Percentiles rank a stretch among this genome's conserved stretches.
Evolutionary conservation across 2,329 filamentous ascomycete species (phyloP).

Genomic region (Fusarium sp.): DNA sequence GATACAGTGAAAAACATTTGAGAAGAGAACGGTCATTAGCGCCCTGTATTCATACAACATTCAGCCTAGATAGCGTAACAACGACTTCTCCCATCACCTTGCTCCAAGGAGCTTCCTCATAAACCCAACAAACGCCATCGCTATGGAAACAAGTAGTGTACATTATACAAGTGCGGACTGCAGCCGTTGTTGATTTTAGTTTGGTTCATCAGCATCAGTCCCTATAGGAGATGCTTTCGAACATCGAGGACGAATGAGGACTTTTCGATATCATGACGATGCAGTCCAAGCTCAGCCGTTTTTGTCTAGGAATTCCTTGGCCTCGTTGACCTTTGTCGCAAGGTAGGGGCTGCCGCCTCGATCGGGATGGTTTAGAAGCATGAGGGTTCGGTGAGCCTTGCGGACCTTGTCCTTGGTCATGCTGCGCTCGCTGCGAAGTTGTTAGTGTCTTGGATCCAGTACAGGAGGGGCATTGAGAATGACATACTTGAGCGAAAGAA

Average conservation of each 20-base stretch:
- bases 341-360: conserved; percentile 95
- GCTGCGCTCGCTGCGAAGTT: conserved; percentile 74
- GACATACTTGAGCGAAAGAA: conserved; percentile 84
- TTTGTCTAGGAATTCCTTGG: conserved; percentile 95
- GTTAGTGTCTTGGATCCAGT: conserved; percentile 7
- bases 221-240: conserved; percentile 4
- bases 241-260: conserved; percentile 1
- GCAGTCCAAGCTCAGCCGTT: conserved; percentile 33
- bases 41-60: conserved; percentile 41
- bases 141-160: conserved; percentile 56
- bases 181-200: conserved; percentile 21
- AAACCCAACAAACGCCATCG: conserved; percentile 54
- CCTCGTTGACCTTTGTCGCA: conserved; percentile 98
- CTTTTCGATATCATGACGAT: conserved; percentile 16
- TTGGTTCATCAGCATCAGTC: conserved; percentile 5
- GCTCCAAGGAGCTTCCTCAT: conserved; percentile 37
- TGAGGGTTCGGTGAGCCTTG: conserved; percentile 93
- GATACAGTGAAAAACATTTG: conserved; percentile 4
- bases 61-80: conserved; percentile 33
- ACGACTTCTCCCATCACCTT: conserved; percentile 33
- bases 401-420: conserved; percentile 93
- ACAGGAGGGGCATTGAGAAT: background rate
- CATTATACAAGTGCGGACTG: conserved; percentile 45
- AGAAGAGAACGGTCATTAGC: conserved; percentile 40
- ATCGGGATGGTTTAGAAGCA: conserved; percentile 98